Base-by-base conservation (phyloP, 2,329 filamentous ascomycete genomes). In the Thelonectria olida region DNA sequence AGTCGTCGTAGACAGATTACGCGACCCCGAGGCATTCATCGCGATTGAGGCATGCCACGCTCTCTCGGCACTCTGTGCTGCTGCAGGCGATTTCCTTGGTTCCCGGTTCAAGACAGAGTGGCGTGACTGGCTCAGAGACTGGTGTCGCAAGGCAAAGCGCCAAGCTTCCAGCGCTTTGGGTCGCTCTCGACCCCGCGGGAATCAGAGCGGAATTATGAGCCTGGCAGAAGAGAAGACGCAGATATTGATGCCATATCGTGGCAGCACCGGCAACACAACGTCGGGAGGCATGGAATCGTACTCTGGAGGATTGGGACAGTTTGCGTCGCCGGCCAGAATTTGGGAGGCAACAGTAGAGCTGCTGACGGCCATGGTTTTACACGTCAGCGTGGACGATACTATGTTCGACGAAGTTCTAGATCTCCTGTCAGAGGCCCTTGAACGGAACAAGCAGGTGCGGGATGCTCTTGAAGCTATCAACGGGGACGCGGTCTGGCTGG, bases 11-110 rank as follows among this genome's bases (percentile, higher is more conserved):
- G 82, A 84, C n/a, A 84, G 89, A 22, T 80, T 93, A 6, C 85
- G 88, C 66, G 91, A 93, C 65, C 66, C 78, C 4, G 89, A 93
- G 74, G 80, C 86, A 0, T 91, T 88, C 71, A 86, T 97, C 9
- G 85, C 86, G 2, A 84, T 90, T 8, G 87, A 89, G 15, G 89
- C 93, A 6, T 88, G 92, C 60, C 83, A 88, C 13, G 86, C 92
- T 1, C 81, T 98, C 3, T 81, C 81, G 2, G 80, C 84, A 10
- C 83, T 97, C 58, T 96, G 92, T 72, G 79, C 81, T 57, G 81
- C 86, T 47, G 92, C 92, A 0, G 92, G 93, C 0, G 89, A 93
- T 62, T 99, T 99, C 73, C 87, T 98, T 78, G 82, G 85, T 31
- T 88, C 87, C 0, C 84, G 96, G 7, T 86, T 97, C 63, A 88